Base-by-base conservation (phyloP, 2,329 filamentous ascomycete genomes). In the Salinomyces thailandicus region DNA sequence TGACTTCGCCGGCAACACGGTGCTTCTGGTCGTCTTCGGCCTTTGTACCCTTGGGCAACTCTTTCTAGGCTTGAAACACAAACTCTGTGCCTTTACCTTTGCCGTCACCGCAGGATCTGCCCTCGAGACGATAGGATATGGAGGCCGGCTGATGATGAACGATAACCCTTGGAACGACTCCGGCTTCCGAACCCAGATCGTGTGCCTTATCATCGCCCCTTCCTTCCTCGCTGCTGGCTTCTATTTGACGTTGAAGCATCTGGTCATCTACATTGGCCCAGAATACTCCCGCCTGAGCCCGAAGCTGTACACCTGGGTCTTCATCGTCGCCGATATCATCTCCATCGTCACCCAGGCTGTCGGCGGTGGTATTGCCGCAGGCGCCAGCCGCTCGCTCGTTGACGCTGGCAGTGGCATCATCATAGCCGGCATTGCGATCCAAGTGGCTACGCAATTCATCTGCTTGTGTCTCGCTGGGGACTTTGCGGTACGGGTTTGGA, bases 241-340 rank as follows among this genome's bases (percentile, higher is more conserved):
- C 30, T 69, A 67, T 29, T 50, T 69, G 14, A 67, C 63, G 0
- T 54, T 68, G 18, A 67, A 68, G 46, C 63, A 67, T 46, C 54
- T 68, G 5, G 60, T 68, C 24, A 42, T 65, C 5, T 60, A 62
- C 46, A 62, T 64, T 24, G 66, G 64, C 1, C 50, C 59, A 0
- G 52, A 62, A 26, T 56, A 58, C 42, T 67, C 62, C 0, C 48
- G 60, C 1, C 46, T 69, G 18, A 55, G 52, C 16, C 64, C 69
- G 0, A 51, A 47, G 4, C 57, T 64, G 1, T 71, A 71, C 44
- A 65, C 67, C 2, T 65, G 62, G 43, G 63, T 72, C 35, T 72
- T 72, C 53, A 66, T 72, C 38, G 57, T 61, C 3, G 67, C 62
- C 49, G 69, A 72, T 42, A 45, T 68, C 33, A 42, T 65, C 26